Percentiles rank a stretch among this genome's conserved stretches.
phyloP scores from a whole-genome alignment of 2,329 filamentous ascomycete species.

The Penicillium sp. region DNA sequence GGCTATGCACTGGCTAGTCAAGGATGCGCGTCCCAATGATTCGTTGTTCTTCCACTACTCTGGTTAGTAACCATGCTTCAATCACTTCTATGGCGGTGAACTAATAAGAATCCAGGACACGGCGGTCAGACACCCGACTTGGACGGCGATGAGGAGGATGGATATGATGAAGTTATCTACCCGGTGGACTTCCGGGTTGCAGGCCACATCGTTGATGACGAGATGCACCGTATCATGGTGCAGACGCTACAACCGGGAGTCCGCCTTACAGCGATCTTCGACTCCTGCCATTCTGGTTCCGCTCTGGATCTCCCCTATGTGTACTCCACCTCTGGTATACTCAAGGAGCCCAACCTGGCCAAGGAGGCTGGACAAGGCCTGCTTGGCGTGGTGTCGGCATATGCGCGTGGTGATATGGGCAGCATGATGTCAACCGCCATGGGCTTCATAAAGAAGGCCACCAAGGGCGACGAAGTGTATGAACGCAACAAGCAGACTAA shows the following conservation, averaged over 20 bases:
- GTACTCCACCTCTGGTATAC: constrained; percentile 64
- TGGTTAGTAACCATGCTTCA: constrained; percentile 52
- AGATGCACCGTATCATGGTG: constrained; percentile 77
- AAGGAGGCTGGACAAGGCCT: constrained; percentile 66
- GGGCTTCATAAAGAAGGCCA: constrained; percentile 82
- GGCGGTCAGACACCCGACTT: constrained; percentile 71
- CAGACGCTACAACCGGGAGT: constrained; percentile 75
- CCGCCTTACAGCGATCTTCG: constrained; percentile 68
- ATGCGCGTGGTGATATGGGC: constrained; percentile 78
- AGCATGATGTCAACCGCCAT: constrained; percentile 79
- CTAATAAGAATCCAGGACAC: constrained; percentile 54
- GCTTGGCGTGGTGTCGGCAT: constrained; percentile 68
- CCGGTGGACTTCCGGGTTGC: constrained; percentile 68
- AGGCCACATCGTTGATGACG: constrained; percentile 75
- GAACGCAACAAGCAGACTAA: constrained; percentile 82
- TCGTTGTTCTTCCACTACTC: constrained; percentile 98
- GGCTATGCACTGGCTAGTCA: constrained; percentile 97
- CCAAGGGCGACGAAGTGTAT: constrained; percentile 72
- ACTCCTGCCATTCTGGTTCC: constrained; percentile 66
- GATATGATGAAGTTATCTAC: constrained; percentile 75
- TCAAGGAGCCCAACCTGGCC: constrained; percentile 67
- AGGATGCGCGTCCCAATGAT: constrained; percentile 87
- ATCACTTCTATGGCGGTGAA: background rate
- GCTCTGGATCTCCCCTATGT: constrained; percentile 66
- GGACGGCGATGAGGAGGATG: constrained; percentile 75